Base-by-base conservation (phyloP, 345 rosid genomes). In the Bruguiera gymnorhiza region DNA sequence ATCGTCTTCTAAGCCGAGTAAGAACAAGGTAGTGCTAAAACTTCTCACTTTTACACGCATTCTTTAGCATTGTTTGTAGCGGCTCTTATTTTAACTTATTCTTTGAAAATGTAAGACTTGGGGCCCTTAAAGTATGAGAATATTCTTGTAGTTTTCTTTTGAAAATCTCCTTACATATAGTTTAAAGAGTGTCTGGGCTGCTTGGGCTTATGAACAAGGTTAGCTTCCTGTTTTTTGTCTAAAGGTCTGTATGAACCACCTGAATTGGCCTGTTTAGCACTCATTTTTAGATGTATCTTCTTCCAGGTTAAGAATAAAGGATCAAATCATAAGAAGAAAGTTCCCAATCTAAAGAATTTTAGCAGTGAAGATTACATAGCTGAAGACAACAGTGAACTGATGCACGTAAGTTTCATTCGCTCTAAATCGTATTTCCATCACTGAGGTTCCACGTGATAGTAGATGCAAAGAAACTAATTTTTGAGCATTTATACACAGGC, bases 361-460 rank as follows among this genome's bases (percentile, higher is more conserved):
- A 56, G 65, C 62, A 34, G 77, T 52, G 73, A 77, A 43, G 86
- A 78, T 70, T 53, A 57, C 46, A 31, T 73, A 39, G 65, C 69
- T 55, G 81, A 71, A 34, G 90, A 84, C 0, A 86, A 86, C 43
- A 84, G 78, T 51, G 92, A 88, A 23, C 66, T 86, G 39, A 76
- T 72, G 67, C 83, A 84, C 89, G 91, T 90, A 34, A 68, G 53
- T 54, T 57, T 68, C 29, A 36, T 55, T 59, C 18, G 9, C 62
- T 70, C 9, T 43, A 43, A 51, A 3, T 65, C 27, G 18, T 52
- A 7, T 71, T 48, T n/a, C 48, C 31, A 52, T 60, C 52, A 19
- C 65, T 20, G 37, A 34, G 37, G 37, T 36, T 65, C 4, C 37
- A 30, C 0, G 4, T 57, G 32, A 48, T 55, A 63, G 31, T 51